These are phyloP conservation scores for Eucalyptus sp. DNA, from an alignment of 345 rosid genomes.

Conservation along the genomic window DNA sequence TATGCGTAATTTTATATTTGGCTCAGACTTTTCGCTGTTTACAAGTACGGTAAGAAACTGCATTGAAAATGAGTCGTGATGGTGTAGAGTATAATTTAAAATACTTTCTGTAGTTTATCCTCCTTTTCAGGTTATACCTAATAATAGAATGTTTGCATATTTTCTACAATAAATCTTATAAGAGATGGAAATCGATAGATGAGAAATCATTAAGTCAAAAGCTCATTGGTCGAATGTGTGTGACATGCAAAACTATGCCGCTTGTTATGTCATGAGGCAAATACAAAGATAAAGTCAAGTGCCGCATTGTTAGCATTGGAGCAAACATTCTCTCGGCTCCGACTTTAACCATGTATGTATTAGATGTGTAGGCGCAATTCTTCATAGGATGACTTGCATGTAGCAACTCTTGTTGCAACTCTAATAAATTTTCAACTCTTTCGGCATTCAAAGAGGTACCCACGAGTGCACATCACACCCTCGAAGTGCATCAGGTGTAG, in stretches of 20 bases:
- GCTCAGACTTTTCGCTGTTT: neutral
- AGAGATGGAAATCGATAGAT: neutral
- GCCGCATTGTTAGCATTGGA: neutral
- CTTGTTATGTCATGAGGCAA: neutral
- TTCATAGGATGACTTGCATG: neutral
- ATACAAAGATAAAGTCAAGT: neutral
- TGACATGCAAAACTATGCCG: neutral
- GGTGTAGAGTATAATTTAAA: neutral
- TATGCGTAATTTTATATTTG: neutral
- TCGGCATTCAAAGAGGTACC: neutral
- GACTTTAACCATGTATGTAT: neutral
- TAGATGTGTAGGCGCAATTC: neutral
- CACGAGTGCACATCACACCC: rapidly evolving
- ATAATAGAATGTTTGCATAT: neutral
- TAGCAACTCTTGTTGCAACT: rapidly evolving
- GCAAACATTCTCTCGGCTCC: neutral
- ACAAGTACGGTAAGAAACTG: neutral
- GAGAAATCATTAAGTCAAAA: neutral
- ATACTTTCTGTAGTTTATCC: neutral
- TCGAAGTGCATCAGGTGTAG: neutral
- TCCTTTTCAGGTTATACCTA: neutral
- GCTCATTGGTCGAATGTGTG: neutral
- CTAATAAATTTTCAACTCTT: neutral
- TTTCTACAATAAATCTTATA: neutral
- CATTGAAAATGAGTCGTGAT: neutral